Evolutionary conservation across 495 filamentous ascomycete species (phyloP), one percentile per base, ranked within the genome.

Genomic region (Xylaria nigripes): DNA sequence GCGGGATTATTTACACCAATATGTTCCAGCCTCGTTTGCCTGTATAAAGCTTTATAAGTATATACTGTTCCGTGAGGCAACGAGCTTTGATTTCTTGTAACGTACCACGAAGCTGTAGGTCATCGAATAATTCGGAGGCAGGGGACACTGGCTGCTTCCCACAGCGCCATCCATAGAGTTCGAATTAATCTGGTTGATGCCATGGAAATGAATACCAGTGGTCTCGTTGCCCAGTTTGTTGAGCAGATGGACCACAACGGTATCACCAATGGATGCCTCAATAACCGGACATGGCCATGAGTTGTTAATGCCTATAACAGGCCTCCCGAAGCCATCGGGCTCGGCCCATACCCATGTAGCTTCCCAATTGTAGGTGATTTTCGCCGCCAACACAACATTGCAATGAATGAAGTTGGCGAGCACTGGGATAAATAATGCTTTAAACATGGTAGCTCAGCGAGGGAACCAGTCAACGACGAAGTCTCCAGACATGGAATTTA

Each of bases 121-220:
- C 46, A 89, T 73, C 8, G 73, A 71, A 22, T 70, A 63, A 2
- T 81, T 82, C 0, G 87, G 86, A 15, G 79, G 71, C 8, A 90
- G 69, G 4, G 83, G 76, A 55, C 88, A 93, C 61, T 92, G 87
- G 3, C 81, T 84, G 15, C 80, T 78, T 47, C 80, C 79, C 2
- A 76, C 72, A 6, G 87, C 74, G 0, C 89, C 89, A 62, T 94
- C 89, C 88, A 91, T 91, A 10, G 76, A 66, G 16, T 73, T 81
- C 6, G 84, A 85, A 22, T 74, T 76, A 61, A 85, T 76, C 65
- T 89, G 86, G 64, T 78, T 87, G 61, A 92, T 74, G 18, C 89
- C 89, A 65, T 94, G 89, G 66, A 84, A 94, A 71, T 94, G 89
- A 4, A 93, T 69, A 30, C 79, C 80, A 2, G 86, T 85, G n/a